Evolutionary conservation across 805 yeast species (phyloP), one percentile per base, ranked within the genome.

Genomic region (Scheffersomyces amazonensis): DNA sequence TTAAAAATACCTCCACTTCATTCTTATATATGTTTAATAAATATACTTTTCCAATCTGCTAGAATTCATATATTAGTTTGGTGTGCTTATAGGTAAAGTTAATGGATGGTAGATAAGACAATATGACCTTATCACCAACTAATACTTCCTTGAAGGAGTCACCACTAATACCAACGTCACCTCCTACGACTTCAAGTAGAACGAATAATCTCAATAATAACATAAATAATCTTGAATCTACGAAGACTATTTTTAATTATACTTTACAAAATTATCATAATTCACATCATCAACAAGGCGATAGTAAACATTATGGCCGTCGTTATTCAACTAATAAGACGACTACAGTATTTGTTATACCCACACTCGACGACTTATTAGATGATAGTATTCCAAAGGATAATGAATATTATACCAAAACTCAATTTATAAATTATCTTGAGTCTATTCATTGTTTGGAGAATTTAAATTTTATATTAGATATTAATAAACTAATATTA

Each of bases 381-480:
- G 29, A 36, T 31, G 16, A 22, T 10, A 9, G 12, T n/a, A 31
- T 16, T 5, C 20, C 27, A 16, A 23, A 17, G 8, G 29, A 22
- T 9, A 23, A 25, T 16, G 25, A 37, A 15, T 28, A 31, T 21
- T 32, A 12, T 27, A 37, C 22, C 19, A 10, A 32, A 5, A 21
- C 5, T 12, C 23, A 32, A 9, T 37, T 37, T 27, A 20, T 24
- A 13, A 34, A 18, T 16, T 41, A 37, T 30, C 25, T 41, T 17
- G n/a, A 10, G 10, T 34, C 41, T 5, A 33, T 37, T 13, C 45
- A 41, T 31, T 35, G 45, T 22, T 23, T 34, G 11, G 45, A 41
- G 25, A 41, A 41, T 12, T 25, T 37, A 13, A 32, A 41, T 29
- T 41, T 41, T 22, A 25, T 41, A n/a, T 12, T 41, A 6, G 35